These are phyloP conservation scores for Artomyces pyxidatus DNA, from an alignment of 768 basidiomycete genomes.

Conservation along the genomic window DNA sequence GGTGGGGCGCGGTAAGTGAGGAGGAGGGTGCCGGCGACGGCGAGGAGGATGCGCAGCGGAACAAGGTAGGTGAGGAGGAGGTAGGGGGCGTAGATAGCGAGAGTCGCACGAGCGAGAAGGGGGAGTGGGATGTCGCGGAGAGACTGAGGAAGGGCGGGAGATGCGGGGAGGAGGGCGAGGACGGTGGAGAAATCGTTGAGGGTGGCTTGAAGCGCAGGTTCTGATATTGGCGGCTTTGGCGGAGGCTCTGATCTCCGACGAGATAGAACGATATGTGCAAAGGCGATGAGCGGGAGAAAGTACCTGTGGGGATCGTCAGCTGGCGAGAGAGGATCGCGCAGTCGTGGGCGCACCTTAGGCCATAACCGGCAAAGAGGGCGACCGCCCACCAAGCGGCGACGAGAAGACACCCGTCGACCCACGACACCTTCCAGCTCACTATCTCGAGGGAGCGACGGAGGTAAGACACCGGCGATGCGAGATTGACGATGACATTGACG, in stretches of 20 bases:
- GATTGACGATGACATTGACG: constrained; percentile 49
- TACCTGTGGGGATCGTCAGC: constrained; percentile 32
- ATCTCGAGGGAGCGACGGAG: constrained; percentile 39
- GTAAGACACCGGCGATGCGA: constrained; percentile 45
- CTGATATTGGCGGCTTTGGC: constrained; percentile 37
- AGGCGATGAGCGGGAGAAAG: constrained; percentile 44
- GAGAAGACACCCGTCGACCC: constrained; percentile 58
- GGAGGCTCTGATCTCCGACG: constrained; percentile 15
- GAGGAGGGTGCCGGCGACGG: constrained; percentile 47
- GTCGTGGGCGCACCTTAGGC: constrained; percentile 36
- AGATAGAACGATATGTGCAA: constrained; percentile 30
- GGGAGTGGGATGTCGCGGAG: constrained; percentile 22
- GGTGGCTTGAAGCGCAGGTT: constrained; percentile 41
- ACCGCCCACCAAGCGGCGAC: constrained; percentile 72
- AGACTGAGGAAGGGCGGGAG: constrained; percentile 24
- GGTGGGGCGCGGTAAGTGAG: constrained; percentile 65
- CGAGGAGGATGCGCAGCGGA: constrained; percentile 53
- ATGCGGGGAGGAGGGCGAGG: constrained; percentile 45
- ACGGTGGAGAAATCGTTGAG: constrained; percentile 63
- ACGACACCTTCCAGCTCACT: constrained; percentile 46
- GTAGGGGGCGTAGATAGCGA: constrained; percentile 56
- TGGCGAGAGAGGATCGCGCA: neutral
- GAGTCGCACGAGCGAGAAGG: constrained; percentile 47
- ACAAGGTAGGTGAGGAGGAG: constrained; percentile 55
- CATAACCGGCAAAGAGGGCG: constrained; percentile 44